Conservation (phyloP, 495 filamentous ascomycete species). For the Wilcoxina mikolae region DNA sequence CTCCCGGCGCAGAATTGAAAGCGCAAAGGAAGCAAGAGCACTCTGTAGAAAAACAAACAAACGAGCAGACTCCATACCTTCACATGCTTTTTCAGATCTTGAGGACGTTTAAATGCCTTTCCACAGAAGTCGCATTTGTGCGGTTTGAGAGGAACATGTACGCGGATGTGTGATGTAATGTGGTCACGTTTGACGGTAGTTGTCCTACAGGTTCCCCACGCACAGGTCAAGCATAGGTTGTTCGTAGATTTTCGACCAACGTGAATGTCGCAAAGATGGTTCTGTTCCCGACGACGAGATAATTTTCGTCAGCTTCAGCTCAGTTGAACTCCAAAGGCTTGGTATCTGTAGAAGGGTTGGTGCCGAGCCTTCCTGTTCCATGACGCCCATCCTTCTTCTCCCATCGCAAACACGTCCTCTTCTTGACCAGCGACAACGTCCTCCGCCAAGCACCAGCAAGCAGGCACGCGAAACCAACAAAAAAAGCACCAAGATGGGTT, state of each 20-base stretch:
- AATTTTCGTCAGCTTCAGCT: constrained; percentile 10
- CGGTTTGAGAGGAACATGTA: constrained; percentile 94
- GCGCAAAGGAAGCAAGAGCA: neutral
- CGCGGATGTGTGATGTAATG: constrained; percentile 97
- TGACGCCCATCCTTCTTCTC: constrained; percentile 8
- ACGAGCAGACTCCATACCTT: constrained; percentile 39
- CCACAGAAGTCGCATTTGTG: constrained; percentile 98
- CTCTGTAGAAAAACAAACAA: neutral
- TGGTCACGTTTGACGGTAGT: constrained; percentile 98
- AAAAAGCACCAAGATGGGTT: constrained; percentile 18
- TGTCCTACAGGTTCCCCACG: constrained; percentile 90
- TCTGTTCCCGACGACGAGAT: constrained; percentile 39
- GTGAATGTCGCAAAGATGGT: constrained; percentile 96
- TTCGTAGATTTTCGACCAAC: constrained; percentile 98
- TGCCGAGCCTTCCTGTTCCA: constrained; percentile 24
- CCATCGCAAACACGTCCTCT: constrained; percentile 16
- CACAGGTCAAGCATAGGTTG: constrained; percentile 92
- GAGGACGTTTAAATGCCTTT: constrained; percentile 97
- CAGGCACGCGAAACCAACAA: constrained; percentile 5
- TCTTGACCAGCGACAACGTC: neutral
- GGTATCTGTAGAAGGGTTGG: constrained; percentile 13
- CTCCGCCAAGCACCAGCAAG: neutral
- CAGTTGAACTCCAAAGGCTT: neutral
- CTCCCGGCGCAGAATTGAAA: constrained; percentile 5
- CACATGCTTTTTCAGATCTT: constrained; percentile 98